These are phyloP conservation scores for Calonectria pseudoturangicola DNA, from an alignment of 2,329 filamentous ascomycete genomes.

Conservation along the genomic window DNA sequence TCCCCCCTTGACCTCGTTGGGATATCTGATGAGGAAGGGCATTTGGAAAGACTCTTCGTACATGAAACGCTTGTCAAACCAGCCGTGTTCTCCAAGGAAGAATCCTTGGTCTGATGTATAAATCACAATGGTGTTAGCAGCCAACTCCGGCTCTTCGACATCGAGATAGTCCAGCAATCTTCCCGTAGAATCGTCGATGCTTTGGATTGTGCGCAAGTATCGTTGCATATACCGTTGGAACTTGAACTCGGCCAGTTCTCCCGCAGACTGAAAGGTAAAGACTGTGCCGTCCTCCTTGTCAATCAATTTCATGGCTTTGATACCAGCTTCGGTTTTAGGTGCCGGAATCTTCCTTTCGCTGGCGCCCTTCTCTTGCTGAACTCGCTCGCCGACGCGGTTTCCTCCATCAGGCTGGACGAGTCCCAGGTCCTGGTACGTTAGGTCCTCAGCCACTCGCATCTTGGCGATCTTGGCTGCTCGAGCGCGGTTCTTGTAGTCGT, in stretches of 20 bases:
- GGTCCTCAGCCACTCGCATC: conserved; percentile 70
- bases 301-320: conserved; percentile 58
- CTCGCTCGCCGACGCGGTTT: conserved; percentile 59
- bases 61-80: conserved; percentile 76
- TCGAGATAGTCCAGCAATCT: conserved; percentile 67
- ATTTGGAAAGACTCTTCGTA: conserved; percentile 75
- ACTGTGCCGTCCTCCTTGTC: conserved; percentile 67
- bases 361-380: conserved; percentile 53
- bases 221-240: conserved; percentile 75
- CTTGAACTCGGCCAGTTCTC: conserved; percentile 71
- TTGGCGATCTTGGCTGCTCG: conserved; percentile 69
- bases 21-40: conserved; percentile 71
- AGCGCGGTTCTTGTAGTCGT: conserved; percentile 73
- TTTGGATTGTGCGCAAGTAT: conserved; percentile 71
- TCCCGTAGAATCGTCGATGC: conserved; percentile 72
- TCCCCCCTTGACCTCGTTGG: conserved; percentile 61
- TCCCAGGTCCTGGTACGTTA: conserved; percentile 71
- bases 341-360: conserved; percentile 55
- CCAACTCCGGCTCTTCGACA: conserved; percentile 59
- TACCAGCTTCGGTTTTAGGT: conserved; percentile 35
- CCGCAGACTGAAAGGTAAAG: conserved; percentile 65
- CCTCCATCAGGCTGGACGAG: conserved; percentile 71
- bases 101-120: conserved; percentile 74
- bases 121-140: conserved; percentile 69
- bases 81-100: conserved; percentile 74